Base-by-base conservation (phyloP, 371 early-diverging fungal genomes). In the Umbelopsis sp. region DNA sequence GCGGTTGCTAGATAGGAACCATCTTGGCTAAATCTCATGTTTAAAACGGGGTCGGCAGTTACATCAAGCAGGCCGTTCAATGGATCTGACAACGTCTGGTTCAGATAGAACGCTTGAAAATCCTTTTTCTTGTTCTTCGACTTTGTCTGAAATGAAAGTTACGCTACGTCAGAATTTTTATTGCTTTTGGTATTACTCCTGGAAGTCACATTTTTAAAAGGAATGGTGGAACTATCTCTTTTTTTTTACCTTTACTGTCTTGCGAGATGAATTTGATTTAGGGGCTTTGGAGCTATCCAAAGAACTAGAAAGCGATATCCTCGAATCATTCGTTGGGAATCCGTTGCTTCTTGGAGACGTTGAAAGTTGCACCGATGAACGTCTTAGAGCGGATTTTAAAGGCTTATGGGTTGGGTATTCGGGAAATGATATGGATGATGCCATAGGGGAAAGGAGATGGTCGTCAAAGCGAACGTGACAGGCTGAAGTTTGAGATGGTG, bases 391-490 rank as follows among this genome's bases (percentile, higher is more conserved):
- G 12, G 57, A 57, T 29, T 57, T 57, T 12, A 57, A 35, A 32
- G 57, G 57, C 32, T 57, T 29, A 16, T 57, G 57, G 2, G 57
- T 16, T 3, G 57, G 57, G 35, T 57, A 57, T 29, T 57, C 57
- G 29, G 57, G 57, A 35, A 57, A 57, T 4, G 57, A 57, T 6
- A 57, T 57, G 57, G 57, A 29, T 6, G 57, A 57, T 25, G 57
- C 57, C 57, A 57, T 57, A 29, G 57, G 57, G 9, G 57, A 57
- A 11, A 57, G 18, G n/a, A 25, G 57, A 35, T 29, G 29, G 35
- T 57, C 57, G 35, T 57, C 57, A 35, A 57, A 57, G 18, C 57
- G 57, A 35, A 57, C 57, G 29, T 57, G 57, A 29, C 57, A 57
- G 18, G 29, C n/a, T 35, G 57, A 57, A 35, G 57, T 11, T 29